Base-by-base conservation (phyloP, 2,329 filamentous ascomycete genomes). In the Stachybotrys chartarum region DNA sequence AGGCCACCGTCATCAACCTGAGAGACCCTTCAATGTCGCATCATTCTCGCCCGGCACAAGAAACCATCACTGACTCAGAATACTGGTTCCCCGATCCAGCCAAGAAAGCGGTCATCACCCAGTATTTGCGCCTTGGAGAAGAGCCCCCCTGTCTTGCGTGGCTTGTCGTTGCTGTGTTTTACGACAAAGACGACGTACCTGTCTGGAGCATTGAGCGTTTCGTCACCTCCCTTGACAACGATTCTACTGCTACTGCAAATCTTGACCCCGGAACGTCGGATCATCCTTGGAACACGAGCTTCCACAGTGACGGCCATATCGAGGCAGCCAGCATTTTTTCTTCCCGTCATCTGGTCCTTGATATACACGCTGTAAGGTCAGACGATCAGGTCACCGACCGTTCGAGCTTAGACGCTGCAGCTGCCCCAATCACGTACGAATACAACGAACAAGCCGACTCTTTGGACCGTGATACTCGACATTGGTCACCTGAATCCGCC, bases 131-230 rank as follows among this genome's bases (percentile, higher is more conserved):
- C 52, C 57, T 65, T 8, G 68, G 66, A 16, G 64, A 62, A 3
- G 63, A 68, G 30, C 61, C 65, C 3, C 66, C 64, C 0, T 70
- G 62, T 56, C 79, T 75, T 74, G 76, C 73, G 16, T 78, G 72
- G 71, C 68, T 80, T 50, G 68, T 78, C 24, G 68, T 78, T 14
- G 77, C 71, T 0, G 72, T 72, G 1, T 81, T 79, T 54, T 78
- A 76, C 64, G 75, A 81, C 66, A 54, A 58, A 1, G 54, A 71
- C 10, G 70, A 72, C 47, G 66, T 64, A 39, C 63, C 71, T 5
- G 56, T 81, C 45, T 81, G 77, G 76, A 78, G 76, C 50, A 75
- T 69, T 0, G 71, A 79, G 63, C 55, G 78, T 18, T 74, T 80
- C 31, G 56, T 73, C 30, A 69, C 66, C 7, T 66, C 65, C 6